Evolutionary conservation across 225 moss, liverwort and hornwort species (phyloP).

Genomic region (Antitrichia curtipendula): DNA sequence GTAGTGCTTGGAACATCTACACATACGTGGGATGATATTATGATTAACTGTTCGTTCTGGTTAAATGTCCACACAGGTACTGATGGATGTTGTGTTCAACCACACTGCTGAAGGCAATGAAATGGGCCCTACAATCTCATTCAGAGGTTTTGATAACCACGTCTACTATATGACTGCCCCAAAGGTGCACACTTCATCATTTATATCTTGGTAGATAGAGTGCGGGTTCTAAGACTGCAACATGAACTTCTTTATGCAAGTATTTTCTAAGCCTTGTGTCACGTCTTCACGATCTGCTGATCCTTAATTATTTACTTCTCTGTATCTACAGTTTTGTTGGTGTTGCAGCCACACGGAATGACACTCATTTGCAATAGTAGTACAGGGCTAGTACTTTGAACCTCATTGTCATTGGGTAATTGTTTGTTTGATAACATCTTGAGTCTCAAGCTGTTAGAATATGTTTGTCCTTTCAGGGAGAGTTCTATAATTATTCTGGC

Average conservation of each 20-base stretch:
- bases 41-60: background rate
- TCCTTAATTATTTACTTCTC: background rate
- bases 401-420: background rate
- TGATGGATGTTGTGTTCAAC: conserved; percentile 94
- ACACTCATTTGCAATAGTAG: background rate
- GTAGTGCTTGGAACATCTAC: background rate
- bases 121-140: conserved; percentile 91
- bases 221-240: background rate
- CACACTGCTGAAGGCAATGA: conserved; percentile 94
- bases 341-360: background rate
- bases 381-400: background rate
- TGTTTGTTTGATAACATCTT: background rate
- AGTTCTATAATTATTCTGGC: conserved; percentile 91
- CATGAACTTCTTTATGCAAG: background rate
- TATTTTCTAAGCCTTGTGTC: background rate
- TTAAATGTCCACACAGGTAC: conserved; percentile 29
- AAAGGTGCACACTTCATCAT: conserved; percentile 31
- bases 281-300: background rate
- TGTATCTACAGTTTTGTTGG: background rate
- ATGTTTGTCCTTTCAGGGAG: conserved; percentile 41
- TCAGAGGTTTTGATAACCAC: conserved; percentile 83
- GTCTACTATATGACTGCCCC: conserved; percentile 92
- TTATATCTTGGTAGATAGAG: background rate
- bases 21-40: background rate
- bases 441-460: background rate